Percentiles rank a stretch among this genome's conserved stretches.
phyloP scores from a whole-genome alignment of 768 basidiomycete genomes.

The Xerocomellus amylosporus region DNA sequence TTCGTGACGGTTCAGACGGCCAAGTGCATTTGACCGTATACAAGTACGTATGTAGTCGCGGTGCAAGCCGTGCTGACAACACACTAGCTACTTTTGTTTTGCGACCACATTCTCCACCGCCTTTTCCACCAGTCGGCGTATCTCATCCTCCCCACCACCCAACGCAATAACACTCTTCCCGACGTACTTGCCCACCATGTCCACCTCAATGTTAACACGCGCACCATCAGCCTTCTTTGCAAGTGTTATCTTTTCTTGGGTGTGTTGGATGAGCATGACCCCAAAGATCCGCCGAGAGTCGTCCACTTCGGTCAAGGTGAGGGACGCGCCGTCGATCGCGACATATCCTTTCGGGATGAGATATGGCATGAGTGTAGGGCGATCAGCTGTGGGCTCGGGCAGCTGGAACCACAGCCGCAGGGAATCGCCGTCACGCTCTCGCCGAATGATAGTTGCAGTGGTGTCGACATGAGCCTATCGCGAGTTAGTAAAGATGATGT shows the following conservation, averaged over 20 bases:
- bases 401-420: conserved; percentile 80
- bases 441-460: conserved; percentile 72
- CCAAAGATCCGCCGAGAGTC: conserved; percentile 63
- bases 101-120: conserved; percentile 56
- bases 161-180: conserved; percentile 75
- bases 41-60: neutral
- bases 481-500: neutral
- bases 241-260: conserved; percentile 84
- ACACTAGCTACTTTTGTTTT: conserved; percentile 32
- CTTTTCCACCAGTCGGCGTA: conserved; percentile 52
- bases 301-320: conserved; percentile 83
- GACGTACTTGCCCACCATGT: conserved; percentile 92
- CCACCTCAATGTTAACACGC: conserved; percentile 92
- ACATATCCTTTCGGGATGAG: conserved; percentile 94
- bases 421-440: conserved; percentile 79
- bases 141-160: conserved; percentile 47
- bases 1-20: conserved; percentile 11
- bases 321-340: conserved; percentile 89
- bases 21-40: neutral
- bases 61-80: too few species aligned
- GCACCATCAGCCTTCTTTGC: conserved; percentile 69
- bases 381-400: conserved; percentile 51
- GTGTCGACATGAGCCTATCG: conserved; percentile 89
- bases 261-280: conserved; percentile 95
- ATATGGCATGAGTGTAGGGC: conserved; percentile 71